Evolutionary conservation across 2,329 filamentous ascomycete species (phyloP), one percentile per base, ranked within the genome.

Genomic region (Trichoderma afroharzianum): DNA sequence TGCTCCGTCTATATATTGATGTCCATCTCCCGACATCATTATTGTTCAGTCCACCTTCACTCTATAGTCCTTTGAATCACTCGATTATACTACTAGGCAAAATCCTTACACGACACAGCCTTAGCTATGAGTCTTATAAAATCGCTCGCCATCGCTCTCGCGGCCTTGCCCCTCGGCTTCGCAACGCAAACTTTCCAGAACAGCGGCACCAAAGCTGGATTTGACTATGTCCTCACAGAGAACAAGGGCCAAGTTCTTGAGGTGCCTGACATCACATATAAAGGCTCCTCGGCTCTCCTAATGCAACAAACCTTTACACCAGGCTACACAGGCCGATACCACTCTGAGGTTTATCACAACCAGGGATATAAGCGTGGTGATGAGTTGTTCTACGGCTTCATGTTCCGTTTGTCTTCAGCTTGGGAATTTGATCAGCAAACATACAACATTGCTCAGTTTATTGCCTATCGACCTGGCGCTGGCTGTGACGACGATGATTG

Each of bases 401-500:
- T 80, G 0, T 87, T 87, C 78, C 82, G 83, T 15, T 80, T 87
- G 7, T 79, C 81, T 32, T 75, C 82, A 0, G 67, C 78, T 70
- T 87, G 85, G 85, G 76, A 86, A 72, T 85, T 85, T 75, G 74
- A 76, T 24, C 76, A 77, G 2, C 83, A 85, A 76, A 78, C 76
- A 63, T 86, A 83, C 77, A 85, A 86, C 77, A 76, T 86, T 47
- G 83, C 81, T 0, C 85, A 87, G 76, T 87, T 86, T 78, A 86
- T 87, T 74, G 83, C 84, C 62, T 80, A 86, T 72, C 85, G 85
- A 72, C 76, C 77, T 3, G 80, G 81, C 71, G 78, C 81, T 3
- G 78, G 79, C 55, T 85, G 84, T 74, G 79, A 75, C 64, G 79
- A 73, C 63, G 82, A 86, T 72, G 80, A 82, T 68, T 86, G 78